These are phyloP conservation scores for Phoma herbarum DNA, from an alignment of 2,329 filamentous ascomycete species.

Conservation along the genomic window DNA sequence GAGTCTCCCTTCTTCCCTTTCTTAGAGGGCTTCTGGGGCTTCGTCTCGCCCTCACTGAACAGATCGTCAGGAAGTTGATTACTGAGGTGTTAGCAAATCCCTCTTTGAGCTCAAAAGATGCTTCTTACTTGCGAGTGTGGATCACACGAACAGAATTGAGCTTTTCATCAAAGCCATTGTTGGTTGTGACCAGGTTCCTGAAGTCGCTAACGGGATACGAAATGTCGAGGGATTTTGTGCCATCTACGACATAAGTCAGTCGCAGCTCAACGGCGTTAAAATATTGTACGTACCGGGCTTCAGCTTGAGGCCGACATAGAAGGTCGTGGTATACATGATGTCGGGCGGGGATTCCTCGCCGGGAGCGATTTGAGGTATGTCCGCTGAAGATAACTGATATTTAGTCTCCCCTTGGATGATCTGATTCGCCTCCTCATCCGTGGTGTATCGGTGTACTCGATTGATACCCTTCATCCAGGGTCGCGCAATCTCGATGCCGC, in stretches of 20 bases:
- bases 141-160: slow-evolving; percentile 82
- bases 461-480: slow-evolving; percentile 95
- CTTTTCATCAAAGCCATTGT: slow-evolving; percentile 78
- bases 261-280: neutral
- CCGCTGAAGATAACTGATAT: slow-evolving; percentile 63
- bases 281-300: slow-evolving; percentile 68
- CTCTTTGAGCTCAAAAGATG: neutral
- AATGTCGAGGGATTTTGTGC: slow-evolving; percentile 76
- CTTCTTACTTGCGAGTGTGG: slow-evolving; percentile 82
- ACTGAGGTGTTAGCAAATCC: slow-evolving; percentile 58
- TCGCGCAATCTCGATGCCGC: slow-evolving; percentile 79
- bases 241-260: slow-evolving; percentile 52
- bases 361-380: slow-evolving; percentile 55
- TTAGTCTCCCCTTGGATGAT: slow-evolving; percentile 69
- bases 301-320: slow-evolving; percentile 90
- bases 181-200: slow-evolving; percentile 79
- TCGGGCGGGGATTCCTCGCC: slow-evolving; percentile 53
- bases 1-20: slow-evolving; percentile 47
- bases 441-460: slow-evolving; percentile 75
- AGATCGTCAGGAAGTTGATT: slow-evolving; percentile 89
- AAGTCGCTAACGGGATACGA: slow-evolving; percentile 86
- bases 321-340: slow-evolving; percentile 85
- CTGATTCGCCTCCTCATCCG: slow-evolving; percentile 67
- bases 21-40: slow-evolving; percentile 56
- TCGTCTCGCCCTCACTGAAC: slow-evolving; percentile 78